These are phyloP conservation scores for Plantago lanceolata DNA, from an alignment of 305 asterid species.

Conservation along the genomic window DNA sequence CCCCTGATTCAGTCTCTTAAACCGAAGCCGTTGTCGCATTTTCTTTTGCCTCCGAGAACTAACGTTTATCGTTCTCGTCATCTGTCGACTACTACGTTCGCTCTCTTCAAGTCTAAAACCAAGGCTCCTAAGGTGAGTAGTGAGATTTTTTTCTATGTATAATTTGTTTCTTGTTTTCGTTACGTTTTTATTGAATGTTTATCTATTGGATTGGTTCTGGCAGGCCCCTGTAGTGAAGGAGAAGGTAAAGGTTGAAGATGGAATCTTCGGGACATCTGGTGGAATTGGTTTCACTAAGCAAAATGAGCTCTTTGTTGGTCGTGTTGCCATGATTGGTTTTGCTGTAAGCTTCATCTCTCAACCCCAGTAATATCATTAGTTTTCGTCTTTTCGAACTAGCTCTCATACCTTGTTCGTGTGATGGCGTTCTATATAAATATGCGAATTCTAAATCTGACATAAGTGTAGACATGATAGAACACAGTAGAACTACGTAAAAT, in stretches of 20 bases:
- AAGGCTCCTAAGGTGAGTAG: constrained; percentile 59
- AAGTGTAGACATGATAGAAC: too few species aligned
- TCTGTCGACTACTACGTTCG: constrained; percentile 29
- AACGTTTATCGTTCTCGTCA: constrained; percentile 11
- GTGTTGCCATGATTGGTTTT: constrained; percentile 96
- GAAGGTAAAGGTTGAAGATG: constrained; percentile 81
- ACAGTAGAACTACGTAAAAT: too few species aligned
- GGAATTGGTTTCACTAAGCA: constrained; percentile 92
- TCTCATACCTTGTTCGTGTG: too few species aligned
- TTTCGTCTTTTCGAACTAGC: not conserved
- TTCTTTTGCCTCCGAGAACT: constrained; percentile 34
- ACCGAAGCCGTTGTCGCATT: constrained; percentile 41
- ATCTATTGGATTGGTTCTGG: not conserved
- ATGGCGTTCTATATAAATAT: not conserved
- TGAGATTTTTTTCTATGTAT: not conserved
- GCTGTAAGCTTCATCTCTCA: constrained; percentile 51
- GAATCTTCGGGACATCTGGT: constrained; percentile 92
- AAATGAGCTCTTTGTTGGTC: constrained; percentile 95
- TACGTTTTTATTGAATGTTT: not conserved
- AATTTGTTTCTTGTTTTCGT: not conserved
- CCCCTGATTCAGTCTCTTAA: constrained; percentile 40
- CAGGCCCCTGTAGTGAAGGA: constrained; percentile 38
- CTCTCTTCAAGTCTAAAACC: constrained; percentile 58
- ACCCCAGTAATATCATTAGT: not conserved
- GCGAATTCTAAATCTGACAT: not conserved